Conservation (phyloP, 2,329 filamentous ascomycete species). For the Colletotrichum graminicola region DNA sequence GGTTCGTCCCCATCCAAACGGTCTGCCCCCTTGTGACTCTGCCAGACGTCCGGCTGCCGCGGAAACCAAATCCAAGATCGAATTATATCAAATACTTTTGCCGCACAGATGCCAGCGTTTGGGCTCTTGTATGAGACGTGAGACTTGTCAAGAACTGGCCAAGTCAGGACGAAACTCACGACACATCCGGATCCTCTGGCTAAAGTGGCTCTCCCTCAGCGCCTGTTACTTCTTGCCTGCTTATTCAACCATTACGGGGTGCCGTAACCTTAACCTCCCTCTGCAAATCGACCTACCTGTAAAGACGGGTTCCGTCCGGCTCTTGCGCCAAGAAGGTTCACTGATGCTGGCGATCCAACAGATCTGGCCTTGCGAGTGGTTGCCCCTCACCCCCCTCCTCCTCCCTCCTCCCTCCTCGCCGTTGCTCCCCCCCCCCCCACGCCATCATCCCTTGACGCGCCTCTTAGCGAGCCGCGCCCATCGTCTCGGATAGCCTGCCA, state of each 20-base stretch:
- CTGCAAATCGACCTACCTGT: neutral
- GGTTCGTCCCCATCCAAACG: conserved; percentile 30
- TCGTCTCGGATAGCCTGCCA: conserved; percentile 28
- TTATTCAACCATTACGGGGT: conserved; percentile 8
- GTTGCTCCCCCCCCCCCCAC: conserved; percentile 20
- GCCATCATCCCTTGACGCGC: conserved; percentile 25
- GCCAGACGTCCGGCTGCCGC: conserved; percentile 5
- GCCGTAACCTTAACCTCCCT: conserved; percentile 23
- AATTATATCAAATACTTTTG: conserved; percentile 32
- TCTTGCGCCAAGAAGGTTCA: conserved; percentile 31
- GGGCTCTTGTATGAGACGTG: conserved; percentile 40
- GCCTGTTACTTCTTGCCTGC: neutral
- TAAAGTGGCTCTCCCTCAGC: conserved; percentile 5
- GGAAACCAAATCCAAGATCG: conserved; percentile 15
- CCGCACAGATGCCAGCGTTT: conserved; percentile 35
- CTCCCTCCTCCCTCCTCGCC: conserved; percentile 4
- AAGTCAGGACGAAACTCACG: conserved; percentile 26
- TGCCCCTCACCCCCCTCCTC: conserved; percentile 8
- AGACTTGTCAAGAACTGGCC: conserved; percentile 34
- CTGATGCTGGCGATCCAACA: conserved; percentile 28
- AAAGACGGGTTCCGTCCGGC: conserved; percentile 16
- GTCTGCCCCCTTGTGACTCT: conserved; percentile 16
- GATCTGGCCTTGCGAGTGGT: conserved; percentile 27
- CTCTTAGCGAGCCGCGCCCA: conserved; percentile 32
- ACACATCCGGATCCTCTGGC: conserved; percentile 21